These are phyloP conservation scores for Eucalyptus regnans DNA, from an alignment of 345 rosid genomes.

Conservation along the genomic window DNA sequence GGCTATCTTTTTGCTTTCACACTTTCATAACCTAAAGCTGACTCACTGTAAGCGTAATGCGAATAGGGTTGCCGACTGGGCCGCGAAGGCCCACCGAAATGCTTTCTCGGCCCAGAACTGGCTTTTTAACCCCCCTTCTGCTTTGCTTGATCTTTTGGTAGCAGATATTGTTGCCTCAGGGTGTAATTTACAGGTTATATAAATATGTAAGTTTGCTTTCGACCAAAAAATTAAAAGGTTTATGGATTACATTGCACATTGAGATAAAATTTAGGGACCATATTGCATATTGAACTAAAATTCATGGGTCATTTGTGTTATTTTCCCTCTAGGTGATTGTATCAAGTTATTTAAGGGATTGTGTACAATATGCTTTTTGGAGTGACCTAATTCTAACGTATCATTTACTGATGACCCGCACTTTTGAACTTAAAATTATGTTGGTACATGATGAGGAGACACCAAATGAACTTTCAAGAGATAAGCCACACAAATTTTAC, in stretches of 20 bases:
- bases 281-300: accelerated
- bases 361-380: background rate
- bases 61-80: no score
- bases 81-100: no score
- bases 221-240: no score
- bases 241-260: accelerated
- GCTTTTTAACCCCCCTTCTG: no score
- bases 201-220: no score
- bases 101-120: no score
- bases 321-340: accelerated
- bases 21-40: no score
- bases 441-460: background rate
- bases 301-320: background rate
- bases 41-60: no score
- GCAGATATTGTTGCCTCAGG: no score
- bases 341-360: background rate
- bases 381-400: background rate
- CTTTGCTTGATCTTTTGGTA: no score
- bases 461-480: background rate
- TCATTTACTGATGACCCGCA: background rate
- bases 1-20: no score
- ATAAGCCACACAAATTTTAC: background rate
- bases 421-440: background rate
- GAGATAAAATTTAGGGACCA: accelerated
- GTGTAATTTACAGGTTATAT: no score